Base-by-base conservation (phyloP, 345 rosid genomes). In the Citrus glauca region DNA sequence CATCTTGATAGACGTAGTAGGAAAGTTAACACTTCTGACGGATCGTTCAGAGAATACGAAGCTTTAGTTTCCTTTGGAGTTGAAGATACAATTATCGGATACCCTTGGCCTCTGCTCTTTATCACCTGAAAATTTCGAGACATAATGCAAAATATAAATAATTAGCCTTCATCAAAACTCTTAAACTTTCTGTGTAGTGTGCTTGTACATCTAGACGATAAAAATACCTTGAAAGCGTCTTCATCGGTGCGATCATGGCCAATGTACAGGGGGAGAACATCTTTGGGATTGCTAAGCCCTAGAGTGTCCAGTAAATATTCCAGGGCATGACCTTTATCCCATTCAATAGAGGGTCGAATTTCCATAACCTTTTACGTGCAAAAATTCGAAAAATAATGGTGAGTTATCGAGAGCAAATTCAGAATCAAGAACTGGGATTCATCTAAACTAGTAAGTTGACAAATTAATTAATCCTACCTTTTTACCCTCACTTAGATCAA, bases 211-310 rank as follows among this genome's bases (percentile, higher is more conserved):
- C 48, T 42, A 42, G 48, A 16, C 16, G 14, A 42, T 42, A 42
- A 42, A 9, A 42, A 4, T 79, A 88, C 92, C 91, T 88, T 80
- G 71, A 91, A 91, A 28, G 94, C 92, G 72, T 91, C 92, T 80
- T 90, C 94, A 61, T 90, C 91, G 0, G 91, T 88, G 35, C 77
- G 74, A 72, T 90, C 94, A 70, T 90, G 92, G 14, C 92, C 94
- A 5, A 91, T 85, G 69, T 89, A 91, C 24, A 91, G 1, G 0
- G 92, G 92, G 13, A 89, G 80, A 32, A 86, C 83, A 72, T 91
- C 85, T 19, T 77, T 70, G 20, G 87, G 80, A 57, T 82, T 75
- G 66, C 79, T 66, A 5, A 88, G 71, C 4, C 89, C 91, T 50
- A 90, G 78, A 63, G 86, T 79, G 35, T 84, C 82, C 4, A 90